These are phyloP conservation scores for Solanum chiquidenum DNA, from an alignment of 257 asterid species.

Conservation along the genomic window DNA sequence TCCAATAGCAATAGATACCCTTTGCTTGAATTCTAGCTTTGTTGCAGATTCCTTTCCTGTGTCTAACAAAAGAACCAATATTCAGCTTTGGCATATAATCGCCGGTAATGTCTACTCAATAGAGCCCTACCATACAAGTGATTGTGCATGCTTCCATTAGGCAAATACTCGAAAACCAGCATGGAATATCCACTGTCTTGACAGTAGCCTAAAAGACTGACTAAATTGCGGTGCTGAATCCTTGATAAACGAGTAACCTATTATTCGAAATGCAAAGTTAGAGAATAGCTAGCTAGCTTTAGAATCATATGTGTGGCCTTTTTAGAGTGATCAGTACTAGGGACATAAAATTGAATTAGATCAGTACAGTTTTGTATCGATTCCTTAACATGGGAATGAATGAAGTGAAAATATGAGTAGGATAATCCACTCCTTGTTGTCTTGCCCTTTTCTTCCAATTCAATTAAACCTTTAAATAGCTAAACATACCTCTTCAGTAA, in stretches of 20 bases:
- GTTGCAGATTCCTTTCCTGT: constrained; percentile 25
- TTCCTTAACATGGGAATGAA: neutral
- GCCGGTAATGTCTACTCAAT: neutral
- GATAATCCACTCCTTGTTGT: neutral
- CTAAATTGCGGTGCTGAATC: constrained; percentile 54
- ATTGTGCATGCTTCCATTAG: constrained; percentile 53
- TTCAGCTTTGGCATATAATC: neutral
- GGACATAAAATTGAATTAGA: neutral
- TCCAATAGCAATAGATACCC: constrained; percentile 59
- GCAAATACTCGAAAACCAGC: constrained; percentile 57
- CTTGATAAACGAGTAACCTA: constrained; percentile 47
- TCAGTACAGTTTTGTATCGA: neutral
- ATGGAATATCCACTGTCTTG: constrained; percentile 55
- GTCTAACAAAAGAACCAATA: constrained; percentile 2
- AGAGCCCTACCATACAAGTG: constrained; percentile 53
- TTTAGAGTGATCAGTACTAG: neutral
- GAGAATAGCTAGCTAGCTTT: neutral
- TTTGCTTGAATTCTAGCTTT: constrained; percentile 70
- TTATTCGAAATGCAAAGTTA: constrained; percentile 1
- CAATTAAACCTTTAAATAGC: neutral
- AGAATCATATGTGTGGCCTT: neutral
- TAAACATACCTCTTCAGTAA: constrained; percentile 35
- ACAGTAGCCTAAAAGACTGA: constrained; percentile 55
- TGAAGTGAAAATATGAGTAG: neutral
- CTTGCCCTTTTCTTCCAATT: neutral